These are phyloP conservation scores for Penicillium sp. DNA, from an alignment of 2,329 filamentous ascomycete genomes.

Conservation along the genomic window DNA sequence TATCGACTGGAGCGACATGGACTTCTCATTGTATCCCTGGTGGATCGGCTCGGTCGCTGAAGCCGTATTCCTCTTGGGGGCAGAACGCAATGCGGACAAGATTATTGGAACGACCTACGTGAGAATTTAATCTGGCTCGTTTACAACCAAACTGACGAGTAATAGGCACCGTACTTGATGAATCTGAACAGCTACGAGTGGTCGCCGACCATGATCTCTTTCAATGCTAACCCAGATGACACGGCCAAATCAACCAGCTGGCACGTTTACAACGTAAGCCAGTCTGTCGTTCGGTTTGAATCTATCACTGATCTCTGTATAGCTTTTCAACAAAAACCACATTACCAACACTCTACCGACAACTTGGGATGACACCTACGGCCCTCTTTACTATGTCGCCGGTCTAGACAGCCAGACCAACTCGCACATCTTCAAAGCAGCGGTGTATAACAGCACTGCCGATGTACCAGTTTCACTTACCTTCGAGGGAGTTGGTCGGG, in stretches of 20 bases:
- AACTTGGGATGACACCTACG: slow-evolving; percentile 35
- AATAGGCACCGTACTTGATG: slow-evolving; percentile 27
- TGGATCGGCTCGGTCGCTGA: slow-evolving; percentile 60
- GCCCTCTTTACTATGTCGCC: slow-evolving; percentile 45
- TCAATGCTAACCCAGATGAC: slow-evolving; percentile 27
- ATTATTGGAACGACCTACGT: slow-evolving; percentile 29
- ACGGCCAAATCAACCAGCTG: slow-evolving; percentile 30
- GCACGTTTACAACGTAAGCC: slow-evolving; percentile 28
- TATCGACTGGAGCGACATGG: slow-evolving; percentile 42
- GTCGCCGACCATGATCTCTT: slow-evolving; percentile 30
- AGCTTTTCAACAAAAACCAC: slow-evolving; percentile 42
- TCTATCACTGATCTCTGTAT: slow-evolving; percentile 20
- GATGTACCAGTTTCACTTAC: slow-evolving; percentile 32
- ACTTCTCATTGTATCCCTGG: slow-evolving; percentile 49
- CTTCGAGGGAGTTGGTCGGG: slow-evolving; percentile 34
- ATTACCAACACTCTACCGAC: slow-evolving; percentile 45
- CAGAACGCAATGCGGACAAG: slow-evolving; percentile 54
- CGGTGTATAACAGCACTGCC: slow-evolving; percentile 47
- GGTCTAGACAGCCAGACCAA: slow-evolving; percentile 37
- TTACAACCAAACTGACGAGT: background rate
- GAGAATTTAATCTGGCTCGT: background rate
- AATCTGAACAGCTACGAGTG: slow-evolving; percentile 27
- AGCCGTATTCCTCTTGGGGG: slow-evolving; percentile 60
- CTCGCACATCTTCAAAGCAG: slow-evolving; percentile 44
- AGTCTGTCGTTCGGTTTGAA: slow-evolving; percentile 16